Evolutionary conservation across 345 rosid species (phyloP), one percentile per base, ranked within the genome.

Genomic region (Eucalyptus polybractea): DNA sequence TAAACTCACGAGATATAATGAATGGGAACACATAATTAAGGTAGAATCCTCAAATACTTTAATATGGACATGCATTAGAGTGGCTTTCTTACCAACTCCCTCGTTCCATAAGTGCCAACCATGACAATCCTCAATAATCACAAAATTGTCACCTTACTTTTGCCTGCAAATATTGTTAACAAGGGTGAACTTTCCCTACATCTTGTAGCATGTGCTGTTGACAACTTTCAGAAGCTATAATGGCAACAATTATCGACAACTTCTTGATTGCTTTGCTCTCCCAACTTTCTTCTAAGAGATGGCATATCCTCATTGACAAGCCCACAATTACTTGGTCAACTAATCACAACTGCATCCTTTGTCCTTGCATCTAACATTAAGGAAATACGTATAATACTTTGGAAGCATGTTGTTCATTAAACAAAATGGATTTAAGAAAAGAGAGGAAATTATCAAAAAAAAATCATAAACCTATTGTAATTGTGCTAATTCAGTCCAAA

Each of bases 391-490:
- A 8, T 25, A 25, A 13, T 10, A 27, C 1, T 25, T 60, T 60
- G 2, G 4, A 60, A 60, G 11, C n/a, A 60, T 10, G 10, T 10
- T 60, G 3, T 60, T 25, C 47, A 47, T 3, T 7, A 44, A 44
- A 44, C 2, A 47, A 11, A 47, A 47, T 47, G 5, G 50, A 1
- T 47, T 47, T 47, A 44, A 7, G 45, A 44, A 44, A 44, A 7
- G 2, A 44, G 9, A 44, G 50, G 13, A 47, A 47, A 47, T 47
- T 47, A 47, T 47, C 13, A 0, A 47, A 47, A 47, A 47, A 47
- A 1, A 0, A n/a, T n/a, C 13, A 2, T 47, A 47, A 47, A 47
- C 0, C 3, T 11, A 45, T 44, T 44, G 9, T 47, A 47, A 47
- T 47, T 47, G 13, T 47, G 11, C 13, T 1, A 0, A 47, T 47